Percentiles rank a stretch among this genome's conserved stretches.
These are phyloP conservation scores for Colletotrichum endophyticum DNA, from an alignment of 2,329 filamentous ascomycete species.

Conservation along the genomic window DNA sequence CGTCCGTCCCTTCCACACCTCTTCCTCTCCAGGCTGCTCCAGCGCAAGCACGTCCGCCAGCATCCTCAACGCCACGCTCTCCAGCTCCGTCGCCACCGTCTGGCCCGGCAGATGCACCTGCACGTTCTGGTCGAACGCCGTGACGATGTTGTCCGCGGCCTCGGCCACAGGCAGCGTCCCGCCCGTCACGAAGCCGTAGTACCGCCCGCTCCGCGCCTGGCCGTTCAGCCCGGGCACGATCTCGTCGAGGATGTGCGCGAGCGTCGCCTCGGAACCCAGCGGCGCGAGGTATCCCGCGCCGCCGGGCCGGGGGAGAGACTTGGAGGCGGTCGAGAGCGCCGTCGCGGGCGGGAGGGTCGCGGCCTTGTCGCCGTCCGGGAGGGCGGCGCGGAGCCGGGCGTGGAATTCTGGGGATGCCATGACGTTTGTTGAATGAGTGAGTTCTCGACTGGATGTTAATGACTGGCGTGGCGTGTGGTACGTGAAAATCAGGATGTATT, in stretches of 20 bases:
- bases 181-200: slow-evolving; percentile 91
- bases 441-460: background rate
- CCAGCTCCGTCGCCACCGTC: slow-evolving; percentile 76
- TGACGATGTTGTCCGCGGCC: slow-evolving; percentile 85
- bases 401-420: slow-evolving; percentile 10
- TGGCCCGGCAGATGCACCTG: slow-evolving; percentile 81
- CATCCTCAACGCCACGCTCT: slow-evolving; percentile 74
- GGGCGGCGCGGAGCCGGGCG: slow-evolving; percentile 8
- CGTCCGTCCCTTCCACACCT: slow-evolving; percentile 63
- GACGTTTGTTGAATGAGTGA: background rate
- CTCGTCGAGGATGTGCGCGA: slow-evolving; percentile 48
- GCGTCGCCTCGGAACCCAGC: slow-evolving; percentile 33
- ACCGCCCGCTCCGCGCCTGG: slow-evolving; percentile 68
- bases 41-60: slow-evolving; percentile 69
- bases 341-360: slow-evolving; percentile 43
- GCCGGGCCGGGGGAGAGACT: slow-evolving; percentile 40
- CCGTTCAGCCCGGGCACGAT: slow-evolving; percentile 68
- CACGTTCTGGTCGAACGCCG: slow-evolving; percentile 82
- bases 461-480: background rate
- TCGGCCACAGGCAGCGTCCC: slow-evolving; percentile 79
- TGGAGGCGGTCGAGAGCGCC: slow-evolving; percentile 40
- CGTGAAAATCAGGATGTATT: background rate
- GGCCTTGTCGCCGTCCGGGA: slow-evolving; percentile 9
- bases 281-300: slow-evolving; percentile 35
- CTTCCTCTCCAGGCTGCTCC: slow-evolving; percentile 35